Evolutionary conservation across 495 filamentous ascomycete genomes (phyloP).

Genomic region (Trichoderma parareesei): DNA sequence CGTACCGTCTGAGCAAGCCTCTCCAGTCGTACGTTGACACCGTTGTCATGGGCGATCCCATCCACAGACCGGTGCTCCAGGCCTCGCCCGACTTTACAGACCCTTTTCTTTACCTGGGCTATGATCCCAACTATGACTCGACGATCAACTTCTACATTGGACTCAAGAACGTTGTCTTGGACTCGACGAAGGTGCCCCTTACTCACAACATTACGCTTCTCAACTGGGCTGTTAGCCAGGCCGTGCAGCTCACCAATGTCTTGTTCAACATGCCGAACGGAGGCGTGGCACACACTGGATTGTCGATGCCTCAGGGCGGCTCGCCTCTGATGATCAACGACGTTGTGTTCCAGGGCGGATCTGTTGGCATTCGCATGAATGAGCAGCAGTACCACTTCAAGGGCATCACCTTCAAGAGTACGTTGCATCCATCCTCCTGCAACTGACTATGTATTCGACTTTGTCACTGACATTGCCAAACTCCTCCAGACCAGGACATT

Average conservation of each 20-base stretch:
- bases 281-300: slow-evolving; percentile 33
- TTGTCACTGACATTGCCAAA: background rate
- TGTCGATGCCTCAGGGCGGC: slow-evolving; percentile 28
- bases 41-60: slow-evolving; percentile 51
- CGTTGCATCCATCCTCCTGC: background rate
- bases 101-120: slow-evolving; percentile 48
- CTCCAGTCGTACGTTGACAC: slow-evolving; percentile 38
- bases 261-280: slow-evolving; percentile 49
- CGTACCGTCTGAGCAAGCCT: slow-evolving; percentile 32
- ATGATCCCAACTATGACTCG: slow-evolving; percentile 32
- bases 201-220: slow-evolving; percentile 29
- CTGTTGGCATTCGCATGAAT: slow-evolving; percentile 36
- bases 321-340: slow-evolving; percentile 40
- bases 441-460: background rate
- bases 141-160: slow-evolving; percentile 68
- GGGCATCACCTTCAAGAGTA: slow-evolving; percentile 32
- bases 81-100: slow-evolving; percentile 50
- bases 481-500: slow-evolving; percentile 19
- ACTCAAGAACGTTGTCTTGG: slow-evolving; percentile 62
- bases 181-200: slow-evolving; percentile 51
- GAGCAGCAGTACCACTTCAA: slow-evolving; percentile 49
- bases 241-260: slow-evolving; percentile 58
- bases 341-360: slow-evolving; percentile 41
- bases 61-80: slow-evolving; percentile 52
- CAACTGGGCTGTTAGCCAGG: slow-evolving; percentile 58